phyloP scores from a whole-genome alignment of 306 rosid species.

The Pueraria montana region DNA sequence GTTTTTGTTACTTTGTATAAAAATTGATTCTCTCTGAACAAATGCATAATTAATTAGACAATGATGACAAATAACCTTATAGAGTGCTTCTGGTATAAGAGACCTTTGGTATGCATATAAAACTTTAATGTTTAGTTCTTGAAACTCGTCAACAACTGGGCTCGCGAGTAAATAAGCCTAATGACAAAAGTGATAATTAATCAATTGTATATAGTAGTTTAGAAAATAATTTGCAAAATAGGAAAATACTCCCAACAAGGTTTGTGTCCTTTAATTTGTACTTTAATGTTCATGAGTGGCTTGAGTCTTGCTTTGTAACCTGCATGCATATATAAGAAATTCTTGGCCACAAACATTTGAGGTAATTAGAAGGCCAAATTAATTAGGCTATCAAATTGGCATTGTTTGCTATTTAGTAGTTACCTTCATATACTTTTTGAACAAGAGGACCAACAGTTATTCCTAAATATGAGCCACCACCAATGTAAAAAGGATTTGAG shows the following conservation, averaged over 20 bases:
- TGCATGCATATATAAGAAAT: conserved; percentile 30
- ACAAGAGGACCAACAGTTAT: background rate
- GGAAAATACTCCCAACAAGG: background rate
- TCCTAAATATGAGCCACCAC: conserved; percentile 44
- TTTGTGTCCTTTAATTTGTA: conserved; percentile 22
- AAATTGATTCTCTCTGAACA: background rate
- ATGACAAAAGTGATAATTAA: background rate
- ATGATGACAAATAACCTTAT: conserved; percentile 52
- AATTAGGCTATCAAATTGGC: background rate
- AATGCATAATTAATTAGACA: background rate
- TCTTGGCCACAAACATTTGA: background rate
- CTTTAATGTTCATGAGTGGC: conserved; percentile 64
- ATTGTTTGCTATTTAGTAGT: background rate
- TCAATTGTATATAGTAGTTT: background rate
- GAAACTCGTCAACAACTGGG: conserved; percentile 23
- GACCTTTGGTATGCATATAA: conserved; percentile 55
- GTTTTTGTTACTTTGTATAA: no score
- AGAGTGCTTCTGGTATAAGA: conserved; percentile 63
- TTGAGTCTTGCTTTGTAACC: conserved; percentile 44
- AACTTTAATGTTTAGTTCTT: background rate
- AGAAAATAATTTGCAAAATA: background rate
- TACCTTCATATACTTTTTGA: conserved; percentile 39
- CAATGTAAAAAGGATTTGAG: conserved; percentile 29
- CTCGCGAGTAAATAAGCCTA: conserved; percentile 68
- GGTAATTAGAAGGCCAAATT: background rate